A percentile compares a stretch with the other conserved stretches of the same genome.
Evolutionary conservation across 2,329 filamentous ascomycete species (phyloP).

Genomic region (Lachnellula willkommii): DNA sequence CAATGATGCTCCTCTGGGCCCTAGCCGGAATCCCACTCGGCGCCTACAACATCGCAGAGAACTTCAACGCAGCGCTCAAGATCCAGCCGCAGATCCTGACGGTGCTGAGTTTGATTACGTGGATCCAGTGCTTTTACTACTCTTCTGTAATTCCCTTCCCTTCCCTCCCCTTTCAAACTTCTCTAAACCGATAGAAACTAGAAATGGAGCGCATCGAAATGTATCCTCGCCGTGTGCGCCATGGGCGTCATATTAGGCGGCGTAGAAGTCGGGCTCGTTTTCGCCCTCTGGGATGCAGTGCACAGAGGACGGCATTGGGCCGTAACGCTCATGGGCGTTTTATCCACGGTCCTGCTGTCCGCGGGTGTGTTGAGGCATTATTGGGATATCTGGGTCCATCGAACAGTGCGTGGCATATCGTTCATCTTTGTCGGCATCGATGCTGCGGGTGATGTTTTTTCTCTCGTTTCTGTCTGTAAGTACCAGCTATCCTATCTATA

Average conservation of each 20-base stretch:
- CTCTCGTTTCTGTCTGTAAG: slow-evolving; percentile 53
- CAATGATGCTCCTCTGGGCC: slow-evolving; percentile 70
- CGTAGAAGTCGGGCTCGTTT: slow-evolving; percentile 54
- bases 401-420: slow-evolving; percentile 64
- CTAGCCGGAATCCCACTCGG: slow-evolving; percentile 63
- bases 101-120: slow-evolving; percentile 32
- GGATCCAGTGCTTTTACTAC: slow-evolving; percentile 32
- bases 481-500: slow-evolving; percentile 1
- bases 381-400: slow-evolving; percentile 61
- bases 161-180: neutral
- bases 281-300: slow-evolving; percentile 41
- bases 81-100: slow-evolving; percentile 33
- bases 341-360: slow-evolving; percentile 58
- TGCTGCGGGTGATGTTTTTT: slow-evolving; percentile 63
- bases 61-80: slow-evolving; percentile 30
- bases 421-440: slow-evolving; percentile 69
- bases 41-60: slow-evolving; percentile 31
- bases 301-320: slow-evolving; percentile 52
- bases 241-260: slow-evolving; percentile 54
- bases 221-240: slow-evolving; percentile 43
- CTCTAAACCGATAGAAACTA: slow-evolving; percentile 23
- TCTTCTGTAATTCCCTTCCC: slow-evolving; percentile 39
- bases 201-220: slow-evolving; percentile 48
- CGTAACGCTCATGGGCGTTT: slow-evolving; percentile 58
- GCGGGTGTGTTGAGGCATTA: slow-evolving; percentile 64